Evolutionary conservation across 2,329 filamentous ascomycete species (phyloP).

Genomic region (Septoria petroselini): DNA sequence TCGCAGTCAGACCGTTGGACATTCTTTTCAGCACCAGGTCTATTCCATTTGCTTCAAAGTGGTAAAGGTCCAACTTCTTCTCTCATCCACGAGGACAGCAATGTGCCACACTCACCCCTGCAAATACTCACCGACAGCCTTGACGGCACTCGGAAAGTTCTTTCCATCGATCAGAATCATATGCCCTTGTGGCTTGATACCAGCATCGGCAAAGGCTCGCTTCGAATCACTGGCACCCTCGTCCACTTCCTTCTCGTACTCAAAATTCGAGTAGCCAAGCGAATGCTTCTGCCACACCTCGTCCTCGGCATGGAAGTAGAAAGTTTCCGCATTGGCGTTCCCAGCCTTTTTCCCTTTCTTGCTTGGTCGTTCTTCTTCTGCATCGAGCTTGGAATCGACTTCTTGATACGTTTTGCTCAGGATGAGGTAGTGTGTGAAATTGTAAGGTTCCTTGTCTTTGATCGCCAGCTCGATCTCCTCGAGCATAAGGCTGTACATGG

Average conservation of each 20-base stretch:
- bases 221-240: constrained; percentile 86
- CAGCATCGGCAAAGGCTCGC: constrained; percentile 89
- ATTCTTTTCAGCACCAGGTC: too few relatives aligned
- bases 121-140: constrained; percentile 72
- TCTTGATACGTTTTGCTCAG: constrained; percentile 91
- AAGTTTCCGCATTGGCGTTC: constrained; percentile 58
- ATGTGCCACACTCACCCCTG: constrained; percentile 21
- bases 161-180: constrained; percentile 80
- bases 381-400: constrained; percentile 74
- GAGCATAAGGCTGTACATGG: constrained; percentile 89
- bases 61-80: too few relatives aligned
- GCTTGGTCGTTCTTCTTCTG: constrained; percentile 57
- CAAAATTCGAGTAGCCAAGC: constrained; percentile 64
- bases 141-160: constrained; percentile 73
- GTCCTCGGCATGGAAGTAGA: constrained; percentile 95
- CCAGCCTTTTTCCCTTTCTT: constrained; percentile 60
- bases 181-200: constrained; percentile 78
- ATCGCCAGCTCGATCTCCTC: constrained; percentile 88
- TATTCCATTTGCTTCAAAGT: too few relatives aligned
- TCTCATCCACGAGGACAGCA: too few relatives aligned
- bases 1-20: too few relatives aligned
- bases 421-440: constrained; percentile 89
- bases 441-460: constrained; percentile 86
- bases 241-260: constrained; percentile 73
- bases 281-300: constrained; percentile 80